Evolutionary conservation across 108 stramenopile species (phyloP), one percentile per base, ranked within the genome.

Genomic region (Chaetoceros muelleri): DNA sequence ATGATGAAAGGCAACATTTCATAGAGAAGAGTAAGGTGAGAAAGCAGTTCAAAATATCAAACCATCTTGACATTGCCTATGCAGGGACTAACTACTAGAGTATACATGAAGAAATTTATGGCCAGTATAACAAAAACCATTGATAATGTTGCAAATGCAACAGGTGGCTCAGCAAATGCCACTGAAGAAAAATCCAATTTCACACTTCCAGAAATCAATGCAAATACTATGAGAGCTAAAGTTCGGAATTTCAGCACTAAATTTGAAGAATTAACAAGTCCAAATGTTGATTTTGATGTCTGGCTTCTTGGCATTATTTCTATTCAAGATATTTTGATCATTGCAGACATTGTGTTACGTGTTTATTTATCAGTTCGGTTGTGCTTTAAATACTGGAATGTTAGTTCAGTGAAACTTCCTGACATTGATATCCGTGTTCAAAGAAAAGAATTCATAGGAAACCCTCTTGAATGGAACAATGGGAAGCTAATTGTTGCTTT

Each of bases 361-460:
- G 46, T 31, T 30, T 73, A 69, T 44, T 44, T 64, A 3, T 64
- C 72, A n/a, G 21, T 65, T 31, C 57, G 56, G 31, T 48, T 73
- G 31, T 2, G 68, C 18, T 46, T 64, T 17, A 73, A 60, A 30
- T 73, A 73, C 60, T 73, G 72, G 72, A 64, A 58, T 50, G 62
- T 67, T 31, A 65, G 66, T 24, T 64, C 67, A 30, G 27, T 73
- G 46, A 57, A 66, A 19, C 58, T 69, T 51, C 72, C 72, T 8
- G 29, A 55, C 24, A 51, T 73, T 26, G 72, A 73, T 57, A 30
- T 73, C 16, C 53, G 72, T 59, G 63, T 40, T 28, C 64, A 69
- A 28, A 73, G 64, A 58, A 67, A 60, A 18, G 7, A 16, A 16
- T n/a, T 7, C 18, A 52, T 25, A 28, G 58, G 45, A 29, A 69